These are phyloP conservation scores for Arxiozyma telluris DNA, from an alignment of 1,139 yeast species.

Conservation along the genomic window DNA sequence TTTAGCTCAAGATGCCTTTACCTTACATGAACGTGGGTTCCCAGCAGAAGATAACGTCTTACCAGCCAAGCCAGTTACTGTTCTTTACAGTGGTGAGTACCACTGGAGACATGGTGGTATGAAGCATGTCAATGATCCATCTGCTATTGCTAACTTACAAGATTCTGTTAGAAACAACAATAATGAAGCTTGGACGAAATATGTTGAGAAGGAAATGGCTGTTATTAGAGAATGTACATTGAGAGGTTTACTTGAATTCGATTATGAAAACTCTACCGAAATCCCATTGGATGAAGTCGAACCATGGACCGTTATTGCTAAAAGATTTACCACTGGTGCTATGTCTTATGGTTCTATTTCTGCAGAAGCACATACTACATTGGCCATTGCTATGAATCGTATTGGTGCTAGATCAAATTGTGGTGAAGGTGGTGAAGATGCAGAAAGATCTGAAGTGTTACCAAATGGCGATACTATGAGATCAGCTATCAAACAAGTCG, in stretches of 20 bases:
- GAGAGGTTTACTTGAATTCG: slow-evolving; percentile 89
- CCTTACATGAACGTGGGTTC: slow-evolving; percentile 86
- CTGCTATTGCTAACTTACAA: slow-evolving; percentile 89
- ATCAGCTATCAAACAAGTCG: slow-evolving; percentile 95
- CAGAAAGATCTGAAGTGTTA: slow-evolving; percentile 73
- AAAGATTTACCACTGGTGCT: slow-evolving; percentile 97
- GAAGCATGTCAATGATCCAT: slow-evolving; percentile 87
- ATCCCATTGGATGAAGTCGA: slow-evolving; percentile 97
- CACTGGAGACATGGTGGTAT: slow-evolving; percentile 99
- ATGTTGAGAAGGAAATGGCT: slow-evolving; percentile 81
- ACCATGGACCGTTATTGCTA: slow-evolving; percentile 98
- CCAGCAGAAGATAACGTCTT: slow-evolving; percentile 57
- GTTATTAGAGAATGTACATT: slow-evolving; percentile 89
- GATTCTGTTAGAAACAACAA: slow-evolving; percentile 96
- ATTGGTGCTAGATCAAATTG: slow-evolving; percentile 96
- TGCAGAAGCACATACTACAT: slow-evolving; percentile 95
- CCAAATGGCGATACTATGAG: slow-evolving; percentile 96
- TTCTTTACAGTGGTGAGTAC: slow-evolving; percentile 95
- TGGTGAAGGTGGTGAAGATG: slow-evolving; percentile 99
- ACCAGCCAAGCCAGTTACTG: slow-evolving; percentile 53
- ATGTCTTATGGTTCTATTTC: slow-evolving; percentile 99
- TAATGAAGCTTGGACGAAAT: slow-evolving; percentile 84
- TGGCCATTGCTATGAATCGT: slow-evolving; percentile 98
- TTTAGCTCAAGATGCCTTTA: slow-evolving; percentile 92
- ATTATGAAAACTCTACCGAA: slow-evolving; percentile 56